These are phyloP conservation scores for Hypericum perforatum DNA, from an alignment of 345 rosid species.

Conservation along the genomic window DNA sequence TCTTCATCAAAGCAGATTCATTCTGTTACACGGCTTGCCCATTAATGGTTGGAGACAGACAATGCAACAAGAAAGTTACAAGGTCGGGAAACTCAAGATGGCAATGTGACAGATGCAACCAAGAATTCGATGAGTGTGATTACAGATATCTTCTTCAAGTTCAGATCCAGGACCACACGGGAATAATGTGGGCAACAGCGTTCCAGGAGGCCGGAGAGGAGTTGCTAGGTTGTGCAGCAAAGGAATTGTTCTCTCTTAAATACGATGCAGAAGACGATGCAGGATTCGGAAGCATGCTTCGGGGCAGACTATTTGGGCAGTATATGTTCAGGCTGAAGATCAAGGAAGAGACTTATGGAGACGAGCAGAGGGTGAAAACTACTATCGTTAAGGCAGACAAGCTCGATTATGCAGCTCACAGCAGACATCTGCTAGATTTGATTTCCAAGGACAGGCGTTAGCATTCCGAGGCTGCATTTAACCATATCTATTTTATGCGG, in stretches of 20 bases:
- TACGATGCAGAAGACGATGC: constrained; percentile 50
- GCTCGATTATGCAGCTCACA: constrained; percentile 50
- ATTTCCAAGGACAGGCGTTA: constrained; percentile 21
- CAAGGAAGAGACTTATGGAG: constrained; percentile 77
- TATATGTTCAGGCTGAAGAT: constrained; percentile 66
- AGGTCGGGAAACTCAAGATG: not conserved
- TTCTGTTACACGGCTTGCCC: not conserved
- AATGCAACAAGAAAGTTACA: constrained; percentile 1
- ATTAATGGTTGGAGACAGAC: not conserved
- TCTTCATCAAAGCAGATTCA: constrained; percentile 60
- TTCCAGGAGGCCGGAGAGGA: constrained; percentile 87
- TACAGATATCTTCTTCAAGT: constrained; percentile 47
- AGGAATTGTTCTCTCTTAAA: constrained; percentile 57
- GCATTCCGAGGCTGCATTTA: not conserved
- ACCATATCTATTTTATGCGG: no score
- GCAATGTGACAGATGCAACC: not conserved
- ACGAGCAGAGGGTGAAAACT: constrained; percentile 72
- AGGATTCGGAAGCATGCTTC: constrained; percentile 39
- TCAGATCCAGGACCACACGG: not conserved
- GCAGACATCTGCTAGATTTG: constrained; percentile 51
- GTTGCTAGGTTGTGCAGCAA: constrained; percentile 63
- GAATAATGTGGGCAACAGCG: constrained; percentile 68
- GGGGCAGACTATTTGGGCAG: constrained; percentile 43
- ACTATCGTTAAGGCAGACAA: constrained; percentile 62
- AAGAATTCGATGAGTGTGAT: constrained; percentile 18